phyloP scores from a whole-genome alignment of 2,329 filamentous ascomycete genomes.

The Scytalidium lignicola region DNA sequence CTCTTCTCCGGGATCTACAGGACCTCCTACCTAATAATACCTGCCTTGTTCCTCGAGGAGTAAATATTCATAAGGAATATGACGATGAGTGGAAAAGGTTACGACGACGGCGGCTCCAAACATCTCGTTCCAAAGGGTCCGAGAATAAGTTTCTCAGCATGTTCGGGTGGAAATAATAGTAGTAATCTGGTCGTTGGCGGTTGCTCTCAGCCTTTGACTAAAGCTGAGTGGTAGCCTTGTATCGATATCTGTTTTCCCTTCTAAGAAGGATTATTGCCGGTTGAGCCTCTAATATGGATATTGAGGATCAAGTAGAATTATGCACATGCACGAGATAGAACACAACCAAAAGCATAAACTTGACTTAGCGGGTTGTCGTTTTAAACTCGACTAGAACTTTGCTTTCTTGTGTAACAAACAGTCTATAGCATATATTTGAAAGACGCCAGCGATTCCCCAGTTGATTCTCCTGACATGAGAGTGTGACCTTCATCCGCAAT shows the following conservation, averaged over 20 bases:
- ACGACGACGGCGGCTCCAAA: no score
- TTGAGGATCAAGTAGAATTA: not conserved
- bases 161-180: not conserved
- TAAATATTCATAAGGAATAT: not conserved
- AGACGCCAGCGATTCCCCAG: not conserved
- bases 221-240: no score
- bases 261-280: no score
- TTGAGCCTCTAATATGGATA: not conserved
- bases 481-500: slow-evolving; percentile 11
- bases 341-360: not conserved
- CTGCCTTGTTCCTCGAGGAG: not conserved
- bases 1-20: not conserved
- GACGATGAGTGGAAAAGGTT: not conserved
- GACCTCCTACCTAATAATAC: not conserved
- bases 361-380: not conserved
- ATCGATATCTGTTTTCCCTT: not conserved
- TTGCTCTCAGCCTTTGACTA: no score
- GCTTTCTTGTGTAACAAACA: not conserved
- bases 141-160: not conserved
- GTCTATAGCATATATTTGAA: slow-evolving; percentile 4
- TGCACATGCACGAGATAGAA: not conserved
- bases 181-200: no score
- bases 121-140: no score
- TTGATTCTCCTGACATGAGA: slow-evolving; percentile 1
- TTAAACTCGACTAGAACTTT: not conserved